phyloP scores from a whole-genome alignment of 139 green algal genomes.

The Pleodorina starrii region DNA sequence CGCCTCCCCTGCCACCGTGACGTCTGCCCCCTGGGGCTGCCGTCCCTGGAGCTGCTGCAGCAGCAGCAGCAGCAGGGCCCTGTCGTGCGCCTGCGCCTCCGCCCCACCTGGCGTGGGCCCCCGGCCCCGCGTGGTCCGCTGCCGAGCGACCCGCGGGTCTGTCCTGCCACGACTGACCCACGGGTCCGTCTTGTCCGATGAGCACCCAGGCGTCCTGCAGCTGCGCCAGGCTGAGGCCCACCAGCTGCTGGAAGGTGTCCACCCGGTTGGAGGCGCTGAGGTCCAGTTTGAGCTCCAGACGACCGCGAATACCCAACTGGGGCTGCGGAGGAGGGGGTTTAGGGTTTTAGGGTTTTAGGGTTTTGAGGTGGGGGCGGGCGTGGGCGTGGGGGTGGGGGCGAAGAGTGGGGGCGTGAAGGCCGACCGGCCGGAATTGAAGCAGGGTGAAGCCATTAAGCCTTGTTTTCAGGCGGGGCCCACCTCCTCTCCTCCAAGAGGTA shows the following conservation, averaged over 20 bases:
- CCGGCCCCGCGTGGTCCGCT: no score
- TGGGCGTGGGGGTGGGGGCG: background rate
- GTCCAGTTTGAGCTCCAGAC: constrained; percentile 44
- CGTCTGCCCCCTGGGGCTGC: no score
- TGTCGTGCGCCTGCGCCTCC: no score
- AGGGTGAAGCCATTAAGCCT: background rate
- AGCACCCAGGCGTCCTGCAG: constrained; percentile 44
- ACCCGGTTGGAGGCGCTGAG: background rate
- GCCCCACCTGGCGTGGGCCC: no score
- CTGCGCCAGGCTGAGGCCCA: constrained; percentile 19
- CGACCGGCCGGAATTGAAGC: background rate
- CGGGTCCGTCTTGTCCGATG: background rate
- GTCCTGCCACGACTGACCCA: background rate
- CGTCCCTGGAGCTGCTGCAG: no score
- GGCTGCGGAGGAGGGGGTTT: background rate
- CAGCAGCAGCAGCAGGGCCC: no score
- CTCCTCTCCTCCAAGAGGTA: no score
- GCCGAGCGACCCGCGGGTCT: background rate
- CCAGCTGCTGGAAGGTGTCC: constrained; percentile 13
- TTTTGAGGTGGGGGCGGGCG: background rate
- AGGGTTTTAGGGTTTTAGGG: no score
- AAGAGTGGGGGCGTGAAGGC: no score
- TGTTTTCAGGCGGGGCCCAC: no score
- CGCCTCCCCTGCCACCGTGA: no score
- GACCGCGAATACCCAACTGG: constrained; percentile 1